Conservation (phyloP, 495 filamentous ascomycete genomes). For the Trichoderma orchidacearum region DNA sequence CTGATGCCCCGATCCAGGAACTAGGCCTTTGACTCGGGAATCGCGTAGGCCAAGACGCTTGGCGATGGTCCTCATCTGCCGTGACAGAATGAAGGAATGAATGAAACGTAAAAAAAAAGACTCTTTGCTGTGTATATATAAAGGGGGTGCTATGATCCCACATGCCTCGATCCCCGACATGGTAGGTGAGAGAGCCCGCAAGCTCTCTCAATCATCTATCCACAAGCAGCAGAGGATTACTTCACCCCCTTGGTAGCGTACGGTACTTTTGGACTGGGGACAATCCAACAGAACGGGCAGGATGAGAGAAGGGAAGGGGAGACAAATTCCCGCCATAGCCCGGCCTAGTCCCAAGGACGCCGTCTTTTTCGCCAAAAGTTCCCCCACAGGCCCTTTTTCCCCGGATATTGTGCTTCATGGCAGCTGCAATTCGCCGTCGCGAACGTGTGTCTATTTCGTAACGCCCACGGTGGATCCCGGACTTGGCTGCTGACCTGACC, state of each 20-base stretch:
- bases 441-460: background rate
- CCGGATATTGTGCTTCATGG: background rate
- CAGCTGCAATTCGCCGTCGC: background rate
- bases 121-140: background rate
- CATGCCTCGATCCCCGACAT: background rate
- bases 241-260: too few relatives aligned
- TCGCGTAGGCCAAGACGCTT: background rate
- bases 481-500: too few relatives aligned
- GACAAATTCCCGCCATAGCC: background rate
- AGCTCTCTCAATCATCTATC: too few relatives aligned
- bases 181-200: too few relatives aligned
- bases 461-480: too few relatives aligned
- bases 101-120: background rate
- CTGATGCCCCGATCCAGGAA: background rate
- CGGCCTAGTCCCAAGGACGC: background rate
- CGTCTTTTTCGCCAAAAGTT: background rate
- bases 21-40: background rate
- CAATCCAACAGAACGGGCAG: too few relatives aligned
- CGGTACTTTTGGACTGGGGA: background rate
- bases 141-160: background rate
- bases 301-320: background rate
- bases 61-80: background rate
- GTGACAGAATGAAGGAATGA: background rate
- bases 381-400: background rate
- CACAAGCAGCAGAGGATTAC: too few relatives aligned